A percentile compares a stretch with the other conserved stretches of the same genome.
phyloP scores from a whole-genome alignment of 345 rosid genomes.

The Eucalyptus curtisii region DNA sequence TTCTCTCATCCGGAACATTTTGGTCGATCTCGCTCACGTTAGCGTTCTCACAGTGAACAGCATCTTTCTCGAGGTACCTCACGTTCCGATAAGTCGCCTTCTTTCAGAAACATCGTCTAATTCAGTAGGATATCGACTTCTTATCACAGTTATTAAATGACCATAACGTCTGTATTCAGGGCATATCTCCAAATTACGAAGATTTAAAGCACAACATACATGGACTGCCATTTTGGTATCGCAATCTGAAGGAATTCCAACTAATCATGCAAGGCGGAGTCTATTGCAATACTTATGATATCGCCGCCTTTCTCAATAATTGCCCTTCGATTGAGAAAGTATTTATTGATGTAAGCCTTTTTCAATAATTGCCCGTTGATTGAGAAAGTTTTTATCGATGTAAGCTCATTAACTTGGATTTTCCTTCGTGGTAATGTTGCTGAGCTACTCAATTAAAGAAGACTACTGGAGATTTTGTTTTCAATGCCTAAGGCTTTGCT shows the following conservation, averaged over 20 bases:
- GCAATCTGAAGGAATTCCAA: constrained; percentile 6
- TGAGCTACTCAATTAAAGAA: neutral
- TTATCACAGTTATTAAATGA: neutral
- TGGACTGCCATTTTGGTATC: neutral
- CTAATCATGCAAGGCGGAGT: neutral
- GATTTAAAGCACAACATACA: neutral
- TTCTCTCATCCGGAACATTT: neutral
- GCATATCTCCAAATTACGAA: neutral
- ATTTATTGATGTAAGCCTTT: constrained; percentile 15
- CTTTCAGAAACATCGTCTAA: neutral
- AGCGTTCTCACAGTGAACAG: neutral
- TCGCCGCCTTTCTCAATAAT: neutral
- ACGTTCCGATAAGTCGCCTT: neutral
- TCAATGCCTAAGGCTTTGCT: neutral
- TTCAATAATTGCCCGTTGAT: neutral
- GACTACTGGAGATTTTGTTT: neutral
- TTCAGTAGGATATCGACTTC: neutral
- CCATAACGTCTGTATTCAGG: neutral
- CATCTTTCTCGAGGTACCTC: constrained; percentile 7
- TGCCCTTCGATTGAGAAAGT: neutral
- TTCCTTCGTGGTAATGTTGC: neutral
- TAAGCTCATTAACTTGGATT: neutral
- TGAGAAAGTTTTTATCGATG: constrained; percentile 7
- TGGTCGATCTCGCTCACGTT: neutral
- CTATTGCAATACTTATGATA: constrained; percentile 1